Base-by-base conservation (phyloP, 441 rosid genomes). In the Adansonia rubrostipa region DNA sequence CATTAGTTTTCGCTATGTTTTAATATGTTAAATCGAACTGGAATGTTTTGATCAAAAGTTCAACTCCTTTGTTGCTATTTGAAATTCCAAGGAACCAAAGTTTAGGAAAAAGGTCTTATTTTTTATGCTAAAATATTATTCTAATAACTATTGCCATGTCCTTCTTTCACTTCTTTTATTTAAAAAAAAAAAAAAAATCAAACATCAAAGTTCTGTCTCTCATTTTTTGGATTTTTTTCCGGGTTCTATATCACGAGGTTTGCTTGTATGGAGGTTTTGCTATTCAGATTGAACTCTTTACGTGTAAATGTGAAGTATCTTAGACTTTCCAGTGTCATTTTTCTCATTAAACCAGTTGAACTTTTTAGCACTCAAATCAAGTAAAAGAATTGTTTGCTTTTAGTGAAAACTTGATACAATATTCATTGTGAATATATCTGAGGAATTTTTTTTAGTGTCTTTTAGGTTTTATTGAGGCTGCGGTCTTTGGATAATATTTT, bases 401-500 rank as follows among this genome's bases (percentile, higher is more conserved):
- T 47, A 10, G 19, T 69, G 17, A 50, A 50, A 71, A 4, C 1
- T 17, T 53, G 9, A 36, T 72, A 9, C 9, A 17, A 13, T 10
- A 9, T 54, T 15, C 40, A 19, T 17, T 17, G 50, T 40, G 17
- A 56, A 40, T 17, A 0, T 54, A 56, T 47, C 44, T 56, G 6
- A 33, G 70, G 45, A 51, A 61, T 17, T 19, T 53, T 51, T 53
- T 66, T 63, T 33, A 63, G 50, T 5, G 5, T 17, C 22, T 9
- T 20, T 53, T 70, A 70, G 73, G 77, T n/a, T 36, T 47, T 65
- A n/a, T 50, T 60, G 47, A 50, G 20, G 56, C 75, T 72, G 65
- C 60, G 19, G 80, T 40, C 47, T 56, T 74, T 61, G 65, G 53
- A 40, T 19, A 13, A 33, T 57, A 4, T 50, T 10, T 74, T 42